phyloP scores from a whole-genome alignment of 1,284 basidiomycete genomes.

The Coniferiporia weirii region DNA sequence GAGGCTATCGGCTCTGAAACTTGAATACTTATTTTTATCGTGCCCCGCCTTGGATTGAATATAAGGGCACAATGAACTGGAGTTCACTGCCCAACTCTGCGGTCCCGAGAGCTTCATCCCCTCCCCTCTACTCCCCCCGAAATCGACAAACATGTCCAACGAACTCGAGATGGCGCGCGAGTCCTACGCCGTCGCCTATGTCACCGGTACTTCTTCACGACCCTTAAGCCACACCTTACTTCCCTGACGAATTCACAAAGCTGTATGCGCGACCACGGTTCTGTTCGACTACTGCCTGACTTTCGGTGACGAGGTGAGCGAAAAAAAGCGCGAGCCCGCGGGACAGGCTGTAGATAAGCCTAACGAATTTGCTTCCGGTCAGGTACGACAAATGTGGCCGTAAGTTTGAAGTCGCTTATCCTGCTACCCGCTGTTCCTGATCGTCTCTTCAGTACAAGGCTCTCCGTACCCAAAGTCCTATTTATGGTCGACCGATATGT shows the following conservation, averaged over 20 bases:
- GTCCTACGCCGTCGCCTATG: slow-evolving; percentile 2
- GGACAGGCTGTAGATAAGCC: not conserved
- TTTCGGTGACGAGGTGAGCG: not conserved
- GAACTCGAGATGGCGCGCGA: slow-evolving; percentile 1
- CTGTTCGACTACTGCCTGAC: slow-evolving; percentile 2
- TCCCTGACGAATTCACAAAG: not conserved
- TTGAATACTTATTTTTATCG: no score
- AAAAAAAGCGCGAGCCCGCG: no score
- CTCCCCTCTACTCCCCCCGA: not conserved
- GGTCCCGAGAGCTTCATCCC: not conserved
- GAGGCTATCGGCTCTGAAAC: no score
- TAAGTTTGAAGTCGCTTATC: not conserved
- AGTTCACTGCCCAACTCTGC: not conserved
- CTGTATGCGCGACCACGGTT: not conserved
- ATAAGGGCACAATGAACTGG: no score
- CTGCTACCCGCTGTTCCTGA: not conserved
- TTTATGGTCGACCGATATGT: not conserved
- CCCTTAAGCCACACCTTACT: not conserved
- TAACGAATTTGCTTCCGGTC: not conserved
- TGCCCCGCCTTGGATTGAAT: no score
- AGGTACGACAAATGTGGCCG: slow-evolving; percentile 3
- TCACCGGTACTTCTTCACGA: not conserved
- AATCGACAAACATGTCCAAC: not conserved
- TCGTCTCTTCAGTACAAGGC: not conserved
- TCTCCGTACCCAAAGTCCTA: not conserved